Evolutionary conservation across 2,329 filamentous ascomycete genomes (phyloP).

Genomic region (Dryadomyces quercivorus): DNA sequence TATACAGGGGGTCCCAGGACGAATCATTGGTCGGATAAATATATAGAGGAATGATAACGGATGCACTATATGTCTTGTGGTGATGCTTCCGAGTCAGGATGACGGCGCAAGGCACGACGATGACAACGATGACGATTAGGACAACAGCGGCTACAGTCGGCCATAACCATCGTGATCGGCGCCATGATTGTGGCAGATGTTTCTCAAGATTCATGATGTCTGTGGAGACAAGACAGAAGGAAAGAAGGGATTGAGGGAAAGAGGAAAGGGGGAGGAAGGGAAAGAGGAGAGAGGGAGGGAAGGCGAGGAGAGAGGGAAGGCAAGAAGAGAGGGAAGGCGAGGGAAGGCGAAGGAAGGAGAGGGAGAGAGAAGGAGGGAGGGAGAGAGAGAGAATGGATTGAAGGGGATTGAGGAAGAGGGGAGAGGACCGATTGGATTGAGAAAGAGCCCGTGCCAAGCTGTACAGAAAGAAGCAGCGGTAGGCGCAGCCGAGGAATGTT

Average conservation of each 20-base stretch:
- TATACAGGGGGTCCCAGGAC: conserved; percentile 5
- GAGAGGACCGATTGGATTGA: background rate
- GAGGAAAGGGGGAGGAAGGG: background rate
- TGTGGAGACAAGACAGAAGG: background rate
- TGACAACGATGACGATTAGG: conserved; percentile 2
- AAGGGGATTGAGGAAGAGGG: background rate
- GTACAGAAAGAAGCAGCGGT: no score
- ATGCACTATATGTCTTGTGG: background rate
- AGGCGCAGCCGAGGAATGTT: no score
- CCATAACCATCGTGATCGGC: background rate
- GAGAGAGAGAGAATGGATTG: background rate
- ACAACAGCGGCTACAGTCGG: background rate
- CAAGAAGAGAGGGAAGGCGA: background rate
- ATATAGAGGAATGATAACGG: conserved; percentile 8
- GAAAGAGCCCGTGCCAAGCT: background rate
- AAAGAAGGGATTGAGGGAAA: background rate
- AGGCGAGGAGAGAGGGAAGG: background rate
- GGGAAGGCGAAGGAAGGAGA: background rate
- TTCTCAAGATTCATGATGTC: conserved; percentile 4
- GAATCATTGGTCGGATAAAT: conserved; percentile 7
- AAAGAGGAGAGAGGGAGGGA: background rate
- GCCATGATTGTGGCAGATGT: background rate
- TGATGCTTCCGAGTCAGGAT: background rate
- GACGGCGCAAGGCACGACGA: conserved; percentile 4
- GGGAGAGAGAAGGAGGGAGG: background rate